These are phyloP conservation scores for Microbotryum silenes-acaulis DNA, from an alignment of 1,284 basidiomycete species.

Conservation along the genomic window DNA sequence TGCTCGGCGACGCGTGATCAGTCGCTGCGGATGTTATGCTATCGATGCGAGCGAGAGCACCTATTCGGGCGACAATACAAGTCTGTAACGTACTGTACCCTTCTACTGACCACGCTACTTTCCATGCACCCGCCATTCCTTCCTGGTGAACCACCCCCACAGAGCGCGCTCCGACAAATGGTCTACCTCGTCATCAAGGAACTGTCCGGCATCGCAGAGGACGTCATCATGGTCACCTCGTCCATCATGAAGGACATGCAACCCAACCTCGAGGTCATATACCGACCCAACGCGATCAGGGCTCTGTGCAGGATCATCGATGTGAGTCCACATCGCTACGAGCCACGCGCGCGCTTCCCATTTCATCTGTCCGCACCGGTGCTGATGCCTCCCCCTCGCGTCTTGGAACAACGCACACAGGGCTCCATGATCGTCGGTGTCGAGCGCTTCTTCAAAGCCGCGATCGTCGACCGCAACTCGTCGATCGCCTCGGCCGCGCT, in stretches of 20 bases:
- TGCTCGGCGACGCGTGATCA: not conserved
- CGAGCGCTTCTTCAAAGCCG: slow-evolving; percentile 98
- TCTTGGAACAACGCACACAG: slow-evolving; percentile 43
- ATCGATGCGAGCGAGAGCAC: not conserved
- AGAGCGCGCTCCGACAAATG: slow-evolving; percentile 94
- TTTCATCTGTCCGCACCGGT: not conserved
- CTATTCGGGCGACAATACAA: not conserved
- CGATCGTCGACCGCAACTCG: slow-evolving; percentile 94
- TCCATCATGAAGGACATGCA: slow-evolving; percentile 99
- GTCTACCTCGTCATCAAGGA: slow-evolving; percentile 99
- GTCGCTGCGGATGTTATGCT: not conserved
- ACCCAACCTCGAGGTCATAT: slow-evolving; percentile 96
- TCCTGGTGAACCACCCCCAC: slow-evolving; percentile 4
- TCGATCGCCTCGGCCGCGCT: slow-evolving; percentile 94
- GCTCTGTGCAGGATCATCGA: slow-evolving; percentile 95
- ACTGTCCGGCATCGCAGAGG: slow-evolving; percentile 88
- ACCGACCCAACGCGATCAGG: slow-evolving; percentile 94
- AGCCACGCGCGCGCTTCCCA: no score
- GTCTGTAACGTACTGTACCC: not conserved
- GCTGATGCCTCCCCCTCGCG: no score
- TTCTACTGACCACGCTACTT: no score
- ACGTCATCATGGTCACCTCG: slow-evolving; percentile 99
- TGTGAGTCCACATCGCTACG: slow-evolving; percentile 49
- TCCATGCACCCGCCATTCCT: no score
- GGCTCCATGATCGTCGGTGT: slow-evolving; percentile 96